Conservation (phyloP, 2,329 filamentous ascomycete genomes). For the Keithomyces neogunnii region DNA sequence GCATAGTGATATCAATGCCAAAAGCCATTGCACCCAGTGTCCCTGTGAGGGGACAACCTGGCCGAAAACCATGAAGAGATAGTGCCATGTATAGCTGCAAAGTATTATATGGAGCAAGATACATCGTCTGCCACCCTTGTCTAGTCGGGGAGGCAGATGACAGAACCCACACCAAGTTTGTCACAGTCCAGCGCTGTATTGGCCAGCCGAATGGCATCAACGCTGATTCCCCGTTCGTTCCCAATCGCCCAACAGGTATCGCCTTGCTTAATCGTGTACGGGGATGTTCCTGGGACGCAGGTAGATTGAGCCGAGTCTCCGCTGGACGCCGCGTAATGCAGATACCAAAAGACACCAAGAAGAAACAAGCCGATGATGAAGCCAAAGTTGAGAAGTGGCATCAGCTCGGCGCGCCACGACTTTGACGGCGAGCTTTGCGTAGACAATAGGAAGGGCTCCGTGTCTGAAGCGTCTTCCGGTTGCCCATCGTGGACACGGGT, state of each 20-base stretch:
- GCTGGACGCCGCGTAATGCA: constrained; percentile 22
- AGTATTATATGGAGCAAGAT: too few relatives aligned
- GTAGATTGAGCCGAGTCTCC: constrained; percentile 4
- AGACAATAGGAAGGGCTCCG: constrained; percentile 22
- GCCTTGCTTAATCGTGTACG: constrained; percentile 33
- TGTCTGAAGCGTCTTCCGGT: constrained; percentile 16
- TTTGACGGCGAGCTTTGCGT: constrained; percentile 17
- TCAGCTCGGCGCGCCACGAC: constrained; percentile 43
- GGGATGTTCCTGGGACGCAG: constrained; percentile 21
- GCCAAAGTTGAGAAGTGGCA: constrained; percentile 51
- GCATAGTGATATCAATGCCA: too few relatives aligned
- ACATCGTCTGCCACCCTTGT: too few relatives aligned
- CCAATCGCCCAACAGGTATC: constrained; percentile 48
- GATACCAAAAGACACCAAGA: constrained; percentile 40
- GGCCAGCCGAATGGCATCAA: constrained; percentile 35
- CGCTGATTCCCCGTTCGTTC: constrained; percentile 28
- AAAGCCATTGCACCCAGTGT: too few relatives aligned
- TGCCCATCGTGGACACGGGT: constrained; percentile 26
- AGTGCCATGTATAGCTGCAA: too few relatives aligned
- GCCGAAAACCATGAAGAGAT: too few relatives aligned
- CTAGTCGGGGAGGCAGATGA: constrained; percentile 34
- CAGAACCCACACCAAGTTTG: constrained; percentile 29
- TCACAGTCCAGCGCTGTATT: constrained; percentile 42
- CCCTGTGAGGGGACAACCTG: too few relatives aligned
- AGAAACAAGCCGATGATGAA: constrained; percentile 43